Base-by-base conservation (phyloP, 2,329 filamentous ascomycete genomes). In the Ceratocystis eucalypticola region DNA sequence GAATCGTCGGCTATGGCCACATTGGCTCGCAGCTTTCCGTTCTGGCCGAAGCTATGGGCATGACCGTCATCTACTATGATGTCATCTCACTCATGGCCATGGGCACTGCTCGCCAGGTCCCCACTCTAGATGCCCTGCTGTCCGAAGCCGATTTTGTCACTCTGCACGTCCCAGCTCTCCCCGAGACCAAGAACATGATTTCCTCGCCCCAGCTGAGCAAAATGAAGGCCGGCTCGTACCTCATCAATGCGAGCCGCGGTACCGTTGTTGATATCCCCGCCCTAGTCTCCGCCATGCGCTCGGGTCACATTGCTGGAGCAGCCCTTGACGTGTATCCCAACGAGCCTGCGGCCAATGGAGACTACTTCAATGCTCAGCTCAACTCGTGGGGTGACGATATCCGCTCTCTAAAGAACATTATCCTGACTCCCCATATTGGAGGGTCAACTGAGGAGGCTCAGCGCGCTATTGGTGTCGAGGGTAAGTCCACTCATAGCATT, bases 381-480 rank as follows among this genome's bases (percentile, higher is more conserved):
- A 96, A 96, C 77, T 70, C 77, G 8, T 99, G 91, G 90, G 88
- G 85, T 33, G 86, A 92, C 72, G 92, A 96, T 69, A 83, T 99
- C 61, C 85, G 90, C 65, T 83, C 83, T 64, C 80, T 97, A 68
- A 94, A 87, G 77, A 99, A 99, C 78, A 80, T 99, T 71, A 96
- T 99, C 71, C 81, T 99, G 62, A 96, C 93, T 1, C 94, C 94
- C 25, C 94, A 99, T 76, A 97, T 99, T 73, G 94, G 94, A 71
- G 94, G 94, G 66, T 96, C 91, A 76, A 99, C 94, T 0, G 94
- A 99, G 77, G 94, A 99, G 78, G 94, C 94, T 4, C 94, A 99
- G 78, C 87, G 89, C 67, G 93, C 94, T 17, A 99, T 99, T 74
- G 94, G 94, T 71, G 83, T 95, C 55, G 94, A 99, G 80, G 83